Percentiles rank a stretch among this genome's conserved stretches.
These are phyloP conservation scores for Colletotrichum sp. DNA, from an alignment of 2,329 filamentous ascomycete genomes.

Conservation along the genomic window DNA sequence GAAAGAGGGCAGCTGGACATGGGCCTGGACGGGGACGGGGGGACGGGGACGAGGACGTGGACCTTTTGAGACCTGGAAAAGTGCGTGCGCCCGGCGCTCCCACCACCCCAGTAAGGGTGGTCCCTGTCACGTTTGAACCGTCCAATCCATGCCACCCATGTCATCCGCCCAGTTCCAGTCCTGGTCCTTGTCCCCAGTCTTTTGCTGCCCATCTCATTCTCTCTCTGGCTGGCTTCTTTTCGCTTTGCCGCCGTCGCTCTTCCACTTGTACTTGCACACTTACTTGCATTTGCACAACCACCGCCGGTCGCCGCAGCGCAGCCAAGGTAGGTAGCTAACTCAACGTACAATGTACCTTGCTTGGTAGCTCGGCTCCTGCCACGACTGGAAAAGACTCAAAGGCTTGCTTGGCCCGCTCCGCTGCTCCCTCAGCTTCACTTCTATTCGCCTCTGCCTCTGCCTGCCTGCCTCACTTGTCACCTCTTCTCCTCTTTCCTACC, in stretches of 20 bases:
- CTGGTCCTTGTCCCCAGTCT: slow-evolving; percentile 17
- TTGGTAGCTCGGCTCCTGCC: neutral
- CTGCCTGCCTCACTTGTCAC: neutral
- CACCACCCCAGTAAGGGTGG: neutral
- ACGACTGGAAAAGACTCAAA: slow-evolving; percentile 15
- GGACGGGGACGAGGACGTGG: neutral
- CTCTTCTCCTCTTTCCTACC: neutral
- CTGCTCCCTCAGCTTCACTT: neutral
- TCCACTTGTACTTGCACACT: neutral
- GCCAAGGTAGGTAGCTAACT: neutral
- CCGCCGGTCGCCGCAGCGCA: neutral
- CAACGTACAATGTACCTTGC: neutral
- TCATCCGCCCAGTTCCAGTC: slow-evolving; percentile 11
- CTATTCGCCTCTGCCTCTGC: too few species aligned
- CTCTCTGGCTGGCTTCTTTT: neutral
- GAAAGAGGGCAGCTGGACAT: neutral
- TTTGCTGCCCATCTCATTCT: neutral
- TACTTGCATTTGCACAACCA: neutral
- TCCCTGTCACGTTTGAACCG: slow-evolving; percentile 11
- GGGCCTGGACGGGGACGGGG: neutral
- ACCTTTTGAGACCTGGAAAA: neutral
- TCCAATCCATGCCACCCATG: slow-evolving; percentile 19
- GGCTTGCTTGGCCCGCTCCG: neutral
- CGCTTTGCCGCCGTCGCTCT: slow-evolving; percentile 8
- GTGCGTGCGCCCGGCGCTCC: neutral